phyloP scores from a whole-genome alignment of 441 rosid genomes.

The Arabidopsis lyrata region DNA sequence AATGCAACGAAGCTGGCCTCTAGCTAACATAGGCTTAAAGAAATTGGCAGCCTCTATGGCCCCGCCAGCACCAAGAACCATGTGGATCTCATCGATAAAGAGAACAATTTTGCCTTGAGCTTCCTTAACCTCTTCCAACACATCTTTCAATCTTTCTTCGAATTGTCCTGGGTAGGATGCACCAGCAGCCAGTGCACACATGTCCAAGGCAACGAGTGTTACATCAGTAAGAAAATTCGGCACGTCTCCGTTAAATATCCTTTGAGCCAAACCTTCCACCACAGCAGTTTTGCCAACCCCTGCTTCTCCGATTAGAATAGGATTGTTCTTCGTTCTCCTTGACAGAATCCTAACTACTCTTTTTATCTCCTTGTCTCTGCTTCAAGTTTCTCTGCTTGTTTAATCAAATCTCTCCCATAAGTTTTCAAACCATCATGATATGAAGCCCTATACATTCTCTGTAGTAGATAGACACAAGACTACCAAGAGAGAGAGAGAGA shows the following conservation, averaged over 20 bases:
- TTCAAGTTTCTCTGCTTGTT: conserved; percentile 91
- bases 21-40: conserved; percentile 94
- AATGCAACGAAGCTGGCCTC: conserved; percentile 92
- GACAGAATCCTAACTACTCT: conserved; percentile 83
- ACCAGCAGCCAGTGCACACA: conserved; percentile 87
- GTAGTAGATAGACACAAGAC: too few relatives aligned
- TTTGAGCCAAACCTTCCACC: conserved; percentile 88
- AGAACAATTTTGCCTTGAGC: conserved; percentile 83
- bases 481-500: too few relatives aligned
- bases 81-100: conserved; percentile 88
- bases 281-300: conserved; percentile 96
- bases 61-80: conserved; percentile 89
- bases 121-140: conserved; percentile 84
- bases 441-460: too few relatives aligned
- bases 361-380: conserved; percentile 82
- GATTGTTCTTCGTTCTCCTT: conserved; percentile 84
- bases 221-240: conserved; percentile 83
- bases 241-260: conserved; percentile 85
- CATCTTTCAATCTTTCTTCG: conserved; percentile 76
- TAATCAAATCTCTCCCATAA: conserved; percentile 84
- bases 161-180: conserved; percentile 65
- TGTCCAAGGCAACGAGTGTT: conserved; percentile 77
- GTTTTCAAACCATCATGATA: too few relatives aligned
- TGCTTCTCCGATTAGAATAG: conserved; percentile 90
- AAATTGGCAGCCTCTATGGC: conserved; percentile 92